Percentiles rank a stretch among this genome's conserved stretches.
Conservation (phyloP, 1,284 basidiomycete genomes). For the Cerioporus squamosus region DNA sequence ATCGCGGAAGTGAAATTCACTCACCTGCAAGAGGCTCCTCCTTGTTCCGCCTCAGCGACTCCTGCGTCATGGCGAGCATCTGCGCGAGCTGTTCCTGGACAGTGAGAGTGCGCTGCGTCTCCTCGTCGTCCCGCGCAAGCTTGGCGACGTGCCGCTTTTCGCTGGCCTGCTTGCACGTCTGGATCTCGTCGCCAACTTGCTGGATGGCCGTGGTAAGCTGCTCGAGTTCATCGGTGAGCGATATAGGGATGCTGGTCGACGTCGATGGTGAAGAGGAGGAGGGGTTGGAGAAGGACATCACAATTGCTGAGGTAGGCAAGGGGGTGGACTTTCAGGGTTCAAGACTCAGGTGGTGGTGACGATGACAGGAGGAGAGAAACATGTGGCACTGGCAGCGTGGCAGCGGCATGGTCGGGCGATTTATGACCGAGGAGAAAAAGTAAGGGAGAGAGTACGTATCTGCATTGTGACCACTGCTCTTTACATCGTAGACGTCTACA, state of each 20-base stretch:
- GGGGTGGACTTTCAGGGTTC: too few species aligned
- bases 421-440: background rate
- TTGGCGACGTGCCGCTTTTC: slow-evolving; percentile 7
- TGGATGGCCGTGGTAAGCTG: slow-evolving; percentile 17
- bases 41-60: slow-evolving; percentile 6
- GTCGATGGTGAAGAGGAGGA: background rate
- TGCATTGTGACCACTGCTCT: background rate
- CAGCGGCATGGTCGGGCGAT: background rate
- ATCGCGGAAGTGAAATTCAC: background rate
- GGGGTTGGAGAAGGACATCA: background rate
- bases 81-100: slow-evolving; percentile 15
- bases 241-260: background rate
- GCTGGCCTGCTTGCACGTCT: slow-evolving; percentile 7
- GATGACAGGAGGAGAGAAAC: too few species aligned
- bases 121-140: slow-evolving; percentile 4
- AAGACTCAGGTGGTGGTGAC: too few species aligned
- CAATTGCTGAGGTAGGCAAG: background rate
- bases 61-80: slow-evolving; percentile 19
- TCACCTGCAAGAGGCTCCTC: slow-evolving; percentile 13
- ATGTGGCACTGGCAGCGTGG: background rate
- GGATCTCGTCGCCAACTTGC: slow-evolving; percentile 11
- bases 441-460: background rate
- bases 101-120: slow-evolving; percentile 3
- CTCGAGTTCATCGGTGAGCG: slow-evolving; percentile 17
- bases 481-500: background rate